These are phyloP conservation scores for Linanthus parryae DNA, from an alignment of 148 eudicot genomes.

Conservation along the genomic window DNA sequence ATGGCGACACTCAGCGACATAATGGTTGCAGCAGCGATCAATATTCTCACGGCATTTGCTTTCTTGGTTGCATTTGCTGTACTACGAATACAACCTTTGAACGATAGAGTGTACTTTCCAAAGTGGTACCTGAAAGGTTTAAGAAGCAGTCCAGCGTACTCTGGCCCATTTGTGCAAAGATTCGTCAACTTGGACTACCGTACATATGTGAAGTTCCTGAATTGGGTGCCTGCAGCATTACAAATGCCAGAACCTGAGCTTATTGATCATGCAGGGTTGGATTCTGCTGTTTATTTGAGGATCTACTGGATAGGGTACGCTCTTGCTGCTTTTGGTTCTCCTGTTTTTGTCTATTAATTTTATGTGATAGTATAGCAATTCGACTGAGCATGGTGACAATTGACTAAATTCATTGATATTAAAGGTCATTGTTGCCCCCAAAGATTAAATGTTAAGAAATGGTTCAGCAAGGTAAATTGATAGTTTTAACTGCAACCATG, in stretches of 20 bases:
- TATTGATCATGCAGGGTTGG: constrained; percentile 69
- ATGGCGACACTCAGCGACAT: constrained; percentile 61
- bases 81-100: constrained; percentile 59
- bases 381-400: too few relatives aligned
- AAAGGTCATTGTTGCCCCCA: too few relatives aligned
- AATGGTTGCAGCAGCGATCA: constrained; percentile 55
- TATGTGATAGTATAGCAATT: too few relatives aligned
- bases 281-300: constrained; percentile 59
- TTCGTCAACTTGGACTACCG: constrained; percentile 57
- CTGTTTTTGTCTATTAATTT: not conserved
- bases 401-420: too few relatives aligned
- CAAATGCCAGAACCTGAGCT: constrained; percentile 73
- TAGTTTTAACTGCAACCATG: too few relatives aligned
- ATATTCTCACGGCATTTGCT: constrained; percentile 48
- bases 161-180: constrained; percentile 42
- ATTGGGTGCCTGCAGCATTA: constrained; percentile 70
- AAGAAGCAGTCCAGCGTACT: constrained; percentile 45
- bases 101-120: constrained; percentile 63
- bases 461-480: too few relatives aligned
- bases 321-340: constrained; percentile 3
- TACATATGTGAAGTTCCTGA: constrained; percentile 48
- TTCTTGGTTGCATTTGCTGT: constrained; percentile 61
- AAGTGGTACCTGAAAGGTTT: constrained; percentile 73
- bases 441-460: too few relatives aligned
- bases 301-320: constrained; percentile 57